Evolutionary conservation across 176 grass and related monocot species (phyloP).

Genomic region (Aechmea fasciata): DNA sequence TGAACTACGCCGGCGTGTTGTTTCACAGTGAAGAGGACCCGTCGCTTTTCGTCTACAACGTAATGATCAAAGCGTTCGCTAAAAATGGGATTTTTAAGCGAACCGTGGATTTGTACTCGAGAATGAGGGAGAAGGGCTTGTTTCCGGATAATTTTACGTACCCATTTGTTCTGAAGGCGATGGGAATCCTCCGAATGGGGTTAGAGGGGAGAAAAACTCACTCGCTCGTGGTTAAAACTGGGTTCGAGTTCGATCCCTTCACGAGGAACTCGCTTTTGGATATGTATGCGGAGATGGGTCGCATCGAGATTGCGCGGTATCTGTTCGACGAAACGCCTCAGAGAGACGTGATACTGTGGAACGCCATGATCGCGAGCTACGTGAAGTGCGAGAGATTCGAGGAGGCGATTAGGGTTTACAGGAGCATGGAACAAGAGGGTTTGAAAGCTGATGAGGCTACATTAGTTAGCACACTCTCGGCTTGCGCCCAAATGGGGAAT

Average conservation of each 20-base stretch:
- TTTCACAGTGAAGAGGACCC: constrained; percentile 19
- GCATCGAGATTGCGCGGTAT: constrained; percentile 10
- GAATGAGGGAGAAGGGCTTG: constrained; percentile 35
- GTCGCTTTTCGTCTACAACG: constrained; percentile 41
- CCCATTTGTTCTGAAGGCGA: constrained; percentile 47
- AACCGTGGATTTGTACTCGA: constrained; percentile 38
- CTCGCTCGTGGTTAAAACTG: constrained; percentile 29
- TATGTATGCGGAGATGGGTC: constrained; percentile 36
- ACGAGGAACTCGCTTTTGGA: constrained; percentile 46
- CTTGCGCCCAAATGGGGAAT: constrained; percentile 33
- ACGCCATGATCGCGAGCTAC: constrained; percentile 47
- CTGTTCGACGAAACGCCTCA: constrained; percentile 56
- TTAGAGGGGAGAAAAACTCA: constrained; percentile 39
- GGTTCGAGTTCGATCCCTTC: constrained; percentile 40
- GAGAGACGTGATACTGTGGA: constrained; percentile 33
- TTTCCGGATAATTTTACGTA: constrained; percentile 63
- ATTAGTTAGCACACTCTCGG: constrained; percentile 29
- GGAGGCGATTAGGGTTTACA: constrained; percentile 22
- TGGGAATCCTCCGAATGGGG: constrained; percentile 33
- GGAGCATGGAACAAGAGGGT: constrained; percentile 31
- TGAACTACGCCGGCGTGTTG: constrained; percentile 18
- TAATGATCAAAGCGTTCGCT: constrained; percentile 42
- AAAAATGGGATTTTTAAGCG: constrained; percentile 24
- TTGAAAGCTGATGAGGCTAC: constrained; percentile 31
- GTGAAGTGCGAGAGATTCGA: constrained; percentile 29